phyloP scores from a whole-genome alignment of 805 yeast genomes.

The Starmerella davenportii region DNA sequence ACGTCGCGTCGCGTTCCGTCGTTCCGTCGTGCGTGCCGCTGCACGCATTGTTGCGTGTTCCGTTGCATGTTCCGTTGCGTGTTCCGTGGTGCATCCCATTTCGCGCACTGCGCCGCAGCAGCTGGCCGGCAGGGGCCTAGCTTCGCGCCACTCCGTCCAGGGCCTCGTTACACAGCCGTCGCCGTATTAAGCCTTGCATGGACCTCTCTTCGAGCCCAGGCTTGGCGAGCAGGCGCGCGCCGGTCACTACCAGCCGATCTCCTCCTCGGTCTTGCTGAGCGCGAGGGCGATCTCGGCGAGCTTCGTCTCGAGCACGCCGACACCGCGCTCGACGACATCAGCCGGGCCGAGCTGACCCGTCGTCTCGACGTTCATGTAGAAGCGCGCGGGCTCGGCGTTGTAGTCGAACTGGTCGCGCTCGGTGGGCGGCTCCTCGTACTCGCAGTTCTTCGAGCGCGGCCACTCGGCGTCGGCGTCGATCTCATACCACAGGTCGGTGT shows the following conservation, averaged over 20 bases:
- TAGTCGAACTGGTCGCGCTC: conserved; percentile 77
- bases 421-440: conserved; percentile 89
- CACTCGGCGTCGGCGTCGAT: conserved; percentile 76
- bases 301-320: conserved; percentile 71
- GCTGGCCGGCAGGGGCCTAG: too few species aligned
- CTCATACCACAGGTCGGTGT: conserved; percentile 94
- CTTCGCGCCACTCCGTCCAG: too few species aligned
- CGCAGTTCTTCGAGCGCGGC: conserved; percentile 79
- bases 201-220: too few species aligned
- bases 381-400: conserved; percentile 60
- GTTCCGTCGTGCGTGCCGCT: too few species aligned
- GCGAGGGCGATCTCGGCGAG: conserved; percentile 74
- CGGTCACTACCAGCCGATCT: conserved; percentile 12
- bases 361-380: conserved; percentile 80
- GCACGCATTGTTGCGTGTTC: too few species aligned
- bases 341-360: conserved; percentile 79
- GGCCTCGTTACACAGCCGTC: too few species aligned
- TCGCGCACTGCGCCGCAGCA: too few species aligned
- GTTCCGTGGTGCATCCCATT: too few species aligned
- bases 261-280: conserved; percentile 24
- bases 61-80: too few species aligned
- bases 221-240: too few species aligned
- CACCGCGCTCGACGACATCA: conserved; percentile 72
- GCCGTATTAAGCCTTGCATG: too few species aligned
- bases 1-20: too few species aligned